These are phyloP conservation scores for Mucor velutinosus DNA, from an alignment of 371 early-diverging fungal genomes.

Conservation along the genomic window DNA sequence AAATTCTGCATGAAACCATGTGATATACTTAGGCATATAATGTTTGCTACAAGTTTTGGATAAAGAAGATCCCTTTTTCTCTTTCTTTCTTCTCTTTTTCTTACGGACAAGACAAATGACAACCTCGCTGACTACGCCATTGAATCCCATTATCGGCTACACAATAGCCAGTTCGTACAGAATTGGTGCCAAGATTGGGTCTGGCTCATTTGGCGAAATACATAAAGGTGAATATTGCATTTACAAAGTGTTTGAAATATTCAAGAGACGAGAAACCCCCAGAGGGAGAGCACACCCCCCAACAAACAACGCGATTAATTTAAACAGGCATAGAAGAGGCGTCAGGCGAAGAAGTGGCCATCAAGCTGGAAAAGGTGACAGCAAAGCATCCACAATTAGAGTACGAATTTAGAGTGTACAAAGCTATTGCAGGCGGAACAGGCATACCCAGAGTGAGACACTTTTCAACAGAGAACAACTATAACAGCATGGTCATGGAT, in stretches of 20 bases:
- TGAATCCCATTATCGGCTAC: constrained; percentile 18
- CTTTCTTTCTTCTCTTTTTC: constrained; percentile 4
- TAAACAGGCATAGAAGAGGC: constrained; percentile 76
- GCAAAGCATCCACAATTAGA: constrained; percentile 96
- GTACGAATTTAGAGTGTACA: constrained; percentile 95
- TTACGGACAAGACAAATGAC: not conserved
- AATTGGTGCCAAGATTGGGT: constrained; percentile 92
- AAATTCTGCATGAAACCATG: constrained; percentile 14
- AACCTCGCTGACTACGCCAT: constrained; percentile 6
- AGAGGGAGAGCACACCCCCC: not conserved
- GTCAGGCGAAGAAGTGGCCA: constrained; percentile 93
- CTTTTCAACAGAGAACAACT: constrained; percentile 89
- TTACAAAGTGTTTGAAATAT: not conserved
- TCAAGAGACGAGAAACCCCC: not conserved
- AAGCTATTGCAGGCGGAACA: constrained; percentile 89
- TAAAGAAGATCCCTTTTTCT: not conserved
- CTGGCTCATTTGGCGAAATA: constrained; percentile 98
- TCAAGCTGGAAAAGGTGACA: constrained; percentile 91
- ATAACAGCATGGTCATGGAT: constrained; percentile 97
- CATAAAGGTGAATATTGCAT: constrained; percentile 69
- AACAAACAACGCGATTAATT: constrained; percentile 8
- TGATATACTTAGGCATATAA: constrained; percentile 7
- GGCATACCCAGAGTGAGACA: constrained; percentile 95
- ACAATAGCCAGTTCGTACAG: constrained; percentile 77
- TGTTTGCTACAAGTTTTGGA: not conserved